Conservation (phyloP, 495 filamentous ascomycete species). For the Thozetella sp. region DNA sequence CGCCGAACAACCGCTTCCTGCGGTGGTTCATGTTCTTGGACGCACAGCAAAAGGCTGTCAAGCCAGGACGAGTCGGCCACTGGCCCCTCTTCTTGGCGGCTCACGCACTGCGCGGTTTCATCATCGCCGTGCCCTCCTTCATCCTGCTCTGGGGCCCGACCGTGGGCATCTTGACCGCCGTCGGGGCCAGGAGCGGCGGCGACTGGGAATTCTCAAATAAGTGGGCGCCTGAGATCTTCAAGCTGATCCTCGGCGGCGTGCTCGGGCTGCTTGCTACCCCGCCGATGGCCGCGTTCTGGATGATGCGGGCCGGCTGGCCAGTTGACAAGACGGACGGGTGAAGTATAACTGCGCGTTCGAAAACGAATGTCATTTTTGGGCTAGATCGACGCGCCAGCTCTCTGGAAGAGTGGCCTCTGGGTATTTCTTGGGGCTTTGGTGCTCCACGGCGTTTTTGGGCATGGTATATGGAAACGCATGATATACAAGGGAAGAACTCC, state of each 20-base stretch:
- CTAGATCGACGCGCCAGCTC: neutral
- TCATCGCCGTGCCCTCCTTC: conserved; percentile 28
- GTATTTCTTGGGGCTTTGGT: neutral
- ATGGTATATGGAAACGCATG: neutral
- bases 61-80: conserved; percentile 19
- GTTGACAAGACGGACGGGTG: conserved; percentile 23
- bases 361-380: neutral
- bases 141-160: conserved; percentile 22
- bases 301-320: conserved; percentile 43
- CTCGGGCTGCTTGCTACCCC: conserved; percentile 38
- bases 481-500: neutral
- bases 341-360: neutral
- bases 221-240: conserved; percentile 46
- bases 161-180: conserved; percentile 24
- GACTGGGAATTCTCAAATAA: conserved; percentile 38
- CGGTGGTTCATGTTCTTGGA: conserved; percentile 45
- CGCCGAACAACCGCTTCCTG: conserved; percentile 16
- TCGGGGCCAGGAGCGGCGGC: conserved; percentile 20
- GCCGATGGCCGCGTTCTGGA: conserved; percentile 37
- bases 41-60: conserved; percentile 15
- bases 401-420: neutral
- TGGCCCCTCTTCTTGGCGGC: conserved; percentile 18
- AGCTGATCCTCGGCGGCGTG: conserved; percentile 37
- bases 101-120: conserved; percentile 18
- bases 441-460: neutral